A percentile compares a stretch with the other conserved stretches of the same genome.
Evolutionary conservation across 2,329 filamentous ascomycete species (phyloP).

Genomic region (Fusarium stilboides): DNA sequence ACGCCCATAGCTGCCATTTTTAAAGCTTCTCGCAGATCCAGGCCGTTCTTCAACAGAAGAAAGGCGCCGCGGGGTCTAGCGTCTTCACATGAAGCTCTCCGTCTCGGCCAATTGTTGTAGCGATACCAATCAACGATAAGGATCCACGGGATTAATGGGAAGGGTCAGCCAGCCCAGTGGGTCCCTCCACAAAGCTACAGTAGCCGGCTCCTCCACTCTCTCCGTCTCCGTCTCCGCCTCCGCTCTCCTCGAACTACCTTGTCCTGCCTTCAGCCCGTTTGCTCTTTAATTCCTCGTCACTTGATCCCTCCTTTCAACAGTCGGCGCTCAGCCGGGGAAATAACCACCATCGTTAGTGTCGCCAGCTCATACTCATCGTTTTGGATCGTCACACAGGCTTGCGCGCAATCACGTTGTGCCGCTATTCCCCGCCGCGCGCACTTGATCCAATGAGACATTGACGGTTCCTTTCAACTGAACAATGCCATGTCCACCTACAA

Average conservation of each 20-base stretch:
- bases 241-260: constrained; percentile 36
- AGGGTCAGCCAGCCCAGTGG: constrained; percentile 36
- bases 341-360: constrained; percentile 19
- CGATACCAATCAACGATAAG: constrained; percentile 34
- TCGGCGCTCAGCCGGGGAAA: constrained; percentile 27
- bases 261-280: constrained; percentile 30
- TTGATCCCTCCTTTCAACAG: constrained; percentile 13
- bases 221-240: constrained; percentile 40
- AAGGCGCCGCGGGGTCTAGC: constrained; percentile 25
- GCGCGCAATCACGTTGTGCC: constrained; percentile 36
- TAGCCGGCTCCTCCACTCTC: constrained; percentile 33
- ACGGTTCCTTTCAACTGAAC: constrained; percentile 52
- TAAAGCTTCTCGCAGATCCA: constrained; percentile 13
- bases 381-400: constrained; percentile 33
- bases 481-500: constrained; percentile 73
- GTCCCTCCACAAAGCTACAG: constrained; percentile 43
- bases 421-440: constrained; percentile 41
- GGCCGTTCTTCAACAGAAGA: constrained; percentile 14
- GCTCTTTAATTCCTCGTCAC: constrained; percentile 24
- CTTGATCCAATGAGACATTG: constrained; percentile 50
- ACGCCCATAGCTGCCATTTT: constrained; percentile 3
- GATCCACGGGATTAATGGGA: constrained; percentile 3
- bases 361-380: constrained; percentile 7
- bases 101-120: constrained; percentile 38
- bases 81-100: constrained; percentile 36